Conservation (phyloP, 176 grass and related monocot species). For the Avena eriantha region DNA sequence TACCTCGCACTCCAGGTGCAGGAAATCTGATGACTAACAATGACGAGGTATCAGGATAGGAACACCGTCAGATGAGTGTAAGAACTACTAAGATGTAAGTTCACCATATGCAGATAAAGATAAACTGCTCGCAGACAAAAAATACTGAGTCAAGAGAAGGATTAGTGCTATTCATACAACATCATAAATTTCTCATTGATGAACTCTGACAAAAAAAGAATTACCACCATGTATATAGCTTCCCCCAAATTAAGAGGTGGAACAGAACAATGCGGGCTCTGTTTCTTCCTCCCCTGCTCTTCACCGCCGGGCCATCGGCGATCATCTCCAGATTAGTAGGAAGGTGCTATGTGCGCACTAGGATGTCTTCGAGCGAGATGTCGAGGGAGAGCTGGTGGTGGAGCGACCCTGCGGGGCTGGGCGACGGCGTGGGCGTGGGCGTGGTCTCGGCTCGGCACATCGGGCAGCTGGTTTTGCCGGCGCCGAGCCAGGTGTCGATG, state of each 20-base stretch:
- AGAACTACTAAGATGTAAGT: not conserved
- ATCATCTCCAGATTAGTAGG: not conserved
- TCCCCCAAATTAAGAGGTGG: not conserved
- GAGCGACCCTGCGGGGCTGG: not conserved
- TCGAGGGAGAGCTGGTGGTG: constrained; percentile 24
- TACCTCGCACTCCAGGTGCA: not conserved
- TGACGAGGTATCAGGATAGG: not conserved
- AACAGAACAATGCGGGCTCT: not conserved
- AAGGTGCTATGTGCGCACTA: constrained; percentile 24
- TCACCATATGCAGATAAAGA: not conserved
- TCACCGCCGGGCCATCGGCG: not conserved
- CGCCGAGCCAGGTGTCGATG: constrained; percentile 52
- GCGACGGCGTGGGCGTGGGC: constrained; percentile 11
- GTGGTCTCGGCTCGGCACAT: constrained; percentile 54
- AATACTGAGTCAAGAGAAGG: not conserved
- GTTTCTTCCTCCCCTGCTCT: not conserved
- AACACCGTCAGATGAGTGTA: not conserved
- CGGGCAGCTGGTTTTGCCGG: constrained; percentile 54
- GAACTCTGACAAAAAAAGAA: not conserved
- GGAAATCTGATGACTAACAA: not conserved
- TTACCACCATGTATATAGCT: not conserved
- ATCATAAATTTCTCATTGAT: not conserved
- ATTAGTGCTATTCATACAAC: not conserved
- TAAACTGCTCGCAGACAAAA: not conserved
- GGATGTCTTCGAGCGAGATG: constrained; percentile 36